Conservation (phyloP, 1,139 yeast genomes). For the Entelexis paramagnoliae region DNA sequence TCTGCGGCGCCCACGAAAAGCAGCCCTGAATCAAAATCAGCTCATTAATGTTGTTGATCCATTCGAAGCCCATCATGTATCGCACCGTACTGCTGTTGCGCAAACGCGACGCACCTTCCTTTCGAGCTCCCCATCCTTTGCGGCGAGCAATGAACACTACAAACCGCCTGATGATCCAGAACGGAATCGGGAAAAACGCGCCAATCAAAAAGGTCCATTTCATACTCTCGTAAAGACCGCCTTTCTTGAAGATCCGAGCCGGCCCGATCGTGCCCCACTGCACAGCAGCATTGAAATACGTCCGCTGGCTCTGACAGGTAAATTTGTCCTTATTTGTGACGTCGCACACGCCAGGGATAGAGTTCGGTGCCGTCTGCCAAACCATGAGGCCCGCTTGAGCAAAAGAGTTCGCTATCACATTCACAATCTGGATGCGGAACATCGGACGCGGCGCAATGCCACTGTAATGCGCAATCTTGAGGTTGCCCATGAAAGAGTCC, state of each 20-base stretch:
- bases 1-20: constrained; percentile 37
- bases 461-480: constrained; percentile 52
- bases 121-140: constrained; percentile 34
- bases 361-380: constrained; percentile 43
- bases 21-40: constrained; percentile 43
- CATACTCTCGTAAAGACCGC: constrained; percentile 39
- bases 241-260: constrained; percentile 39
- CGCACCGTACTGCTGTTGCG: constrained; percentile 12
- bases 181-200: constrained; percentile 36
- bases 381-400: constrained; percentile 45
- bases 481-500: constrained; percentile 44
- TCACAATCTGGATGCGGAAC: constrained; percentile 48
- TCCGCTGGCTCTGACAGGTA: constrained; percentile 27
- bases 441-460: constrained; percentile 52
- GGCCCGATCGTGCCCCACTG: constrained; percentile 52
- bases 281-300: constrained; percentile 33
- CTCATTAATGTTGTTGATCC: constrained; percentile 41
- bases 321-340: constrained; percentile 32
- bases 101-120: constrained; percentile 11
- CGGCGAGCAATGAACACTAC: constrained; percentile 27
- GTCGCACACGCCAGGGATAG: constrained; percentile 41
- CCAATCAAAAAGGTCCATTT: constrained; percentile 48
- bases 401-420: constrained; percentile 32
- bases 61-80: constrained; percentile 28
- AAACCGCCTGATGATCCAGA: constrained; percentile 39